Percentiles rank a stretch among this genome's conserved stretches.
Evolutionary conservation across 345 rosid genomes (phyloP).

Genomic region (Salix suchowensis): DNA sequence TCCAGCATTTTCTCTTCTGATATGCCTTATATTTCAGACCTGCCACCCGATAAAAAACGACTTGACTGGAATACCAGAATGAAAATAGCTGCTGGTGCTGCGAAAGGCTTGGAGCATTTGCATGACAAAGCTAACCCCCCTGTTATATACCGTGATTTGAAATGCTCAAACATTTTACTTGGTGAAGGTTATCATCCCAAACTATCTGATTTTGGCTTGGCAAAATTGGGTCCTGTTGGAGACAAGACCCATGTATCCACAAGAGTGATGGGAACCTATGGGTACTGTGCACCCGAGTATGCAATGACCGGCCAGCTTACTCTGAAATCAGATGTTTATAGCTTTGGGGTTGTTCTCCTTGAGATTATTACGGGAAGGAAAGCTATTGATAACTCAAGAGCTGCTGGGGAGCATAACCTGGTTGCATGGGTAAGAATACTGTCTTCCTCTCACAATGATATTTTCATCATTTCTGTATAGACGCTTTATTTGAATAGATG

Average conservation of each 20-base stretch:
- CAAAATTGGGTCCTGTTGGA: slow-evolving; percentile 87
- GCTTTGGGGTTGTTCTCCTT: slow-evolving; percentile 85
- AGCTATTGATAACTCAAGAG: slow-evolving; percentile 68
- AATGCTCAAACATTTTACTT: slow-evolving; percentile 82
- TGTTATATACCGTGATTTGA: slow-evolving; percentile 76
- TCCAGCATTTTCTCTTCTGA: neutral
- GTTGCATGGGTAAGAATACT: slow-evolving; percentile 80
- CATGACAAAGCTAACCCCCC: slow-evolving; percentile 81
- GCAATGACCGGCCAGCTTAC: slow-evolving; percentile 94
- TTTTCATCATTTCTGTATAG: neutral
- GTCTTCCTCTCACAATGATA: neutral
- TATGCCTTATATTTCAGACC: slow-evolving; percentile 36
- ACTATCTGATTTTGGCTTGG: slow-evolving; percentile 91
- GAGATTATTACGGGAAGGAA: slow-evolving; percentile 85
- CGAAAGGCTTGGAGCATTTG: slow-evolving; percentile 73
- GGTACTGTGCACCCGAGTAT: slow-evolving; percentile 88
- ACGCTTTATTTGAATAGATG: neutral
- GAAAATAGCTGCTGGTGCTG: slow-evolving; percentile 92
- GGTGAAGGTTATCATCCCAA: slow-evolving; percentile 68
- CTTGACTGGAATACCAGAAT: slow-evolving; percentile 89
- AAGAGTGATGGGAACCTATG: slow-evolving; percentile 93
- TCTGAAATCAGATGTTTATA: slow-evolving; percentile 77
- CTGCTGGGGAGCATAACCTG: slow-evolving; percentile 69
- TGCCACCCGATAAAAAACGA: slow-evolving; percentile 52
- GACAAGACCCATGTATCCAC: slow-evolving; percentile 89